These are phyloP conservation scores for Fusarium fujikuroi DNA, from an alignment of 2,329 filamentous ascomycete genomes.

Conservation along the genomic window DNA sequence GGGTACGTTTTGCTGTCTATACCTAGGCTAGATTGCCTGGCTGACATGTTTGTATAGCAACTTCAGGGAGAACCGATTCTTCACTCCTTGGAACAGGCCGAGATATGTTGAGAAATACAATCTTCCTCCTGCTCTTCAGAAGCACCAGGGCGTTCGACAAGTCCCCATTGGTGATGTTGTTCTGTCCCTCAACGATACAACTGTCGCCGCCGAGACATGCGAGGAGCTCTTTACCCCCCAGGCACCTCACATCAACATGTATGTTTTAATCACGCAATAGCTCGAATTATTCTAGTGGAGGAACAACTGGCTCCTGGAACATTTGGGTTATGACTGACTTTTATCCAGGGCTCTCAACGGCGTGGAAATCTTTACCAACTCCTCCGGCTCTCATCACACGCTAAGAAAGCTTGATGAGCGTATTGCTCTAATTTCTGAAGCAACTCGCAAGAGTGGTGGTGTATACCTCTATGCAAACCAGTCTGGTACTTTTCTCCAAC, in stretches of 20 bases:
- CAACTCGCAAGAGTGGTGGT: constrained; percentile 70
- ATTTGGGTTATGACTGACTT: background rate
- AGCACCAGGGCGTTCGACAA: constrained; percentile 55
- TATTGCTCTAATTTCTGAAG: constrained; percentile 72
- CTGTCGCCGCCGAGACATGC: constrained; percentile 55
- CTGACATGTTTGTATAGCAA: constrained; percentile 19
- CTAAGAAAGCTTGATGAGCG: constrained; percentile 73
- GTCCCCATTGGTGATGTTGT: constrained; percentile 56
- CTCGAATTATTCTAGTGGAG: background rate
- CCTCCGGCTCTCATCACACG: constrained; percentile 54
- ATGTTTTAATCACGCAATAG: background rate
- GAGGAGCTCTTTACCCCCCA: constrained; percentile 48
- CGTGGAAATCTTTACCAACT: constrained; percentile 78
- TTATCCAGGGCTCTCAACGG: constrained; percentile 58
- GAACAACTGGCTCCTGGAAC: background rate
- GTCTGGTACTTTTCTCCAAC: constrained; percentile 24
- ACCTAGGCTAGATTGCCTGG: background rate
- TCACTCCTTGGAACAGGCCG: constrained; percentile 54
- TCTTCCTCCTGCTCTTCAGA: constrained; percentile 65
- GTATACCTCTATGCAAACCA: constrained; percentile 61
- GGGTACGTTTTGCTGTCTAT: constrained; percentile 50
- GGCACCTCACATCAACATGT: constrained; percentile 34
- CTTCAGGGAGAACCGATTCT: constrained; percentile 54
- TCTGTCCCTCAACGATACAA: constrained; percentile 52
- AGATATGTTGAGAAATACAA: constrained; percentile 52